These are phyloP conservation scores for Vanrija humicola DNA, from an alignment of 1,284 basidiomycete species.

Conservation along the genomic window DNA sequence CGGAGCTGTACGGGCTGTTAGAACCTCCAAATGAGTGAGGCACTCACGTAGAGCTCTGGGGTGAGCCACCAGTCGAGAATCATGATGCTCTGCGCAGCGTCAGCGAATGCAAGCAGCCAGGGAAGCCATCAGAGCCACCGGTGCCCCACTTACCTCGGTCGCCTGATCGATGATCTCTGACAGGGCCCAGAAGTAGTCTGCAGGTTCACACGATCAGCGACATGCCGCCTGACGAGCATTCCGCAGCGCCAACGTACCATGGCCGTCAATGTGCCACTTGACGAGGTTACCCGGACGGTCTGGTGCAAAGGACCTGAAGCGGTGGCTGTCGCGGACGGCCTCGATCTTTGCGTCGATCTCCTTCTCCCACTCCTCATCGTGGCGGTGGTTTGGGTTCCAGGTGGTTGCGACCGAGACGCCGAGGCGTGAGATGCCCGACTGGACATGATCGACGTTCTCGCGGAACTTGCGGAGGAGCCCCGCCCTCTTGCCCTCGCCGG, in stretches of 20 bases:
- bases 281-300: constrained; percentile 66
- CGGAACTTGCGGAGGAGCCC: constrained; percentile 29
- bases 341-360: constrained; percentile 61
- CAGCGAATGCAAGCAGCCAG: not conserved
- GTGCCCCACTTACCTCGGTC: constrained; percentile 30
- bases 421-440: constrained; percentile 32
- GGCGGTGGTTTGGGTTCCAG: constrained; percentile 56
- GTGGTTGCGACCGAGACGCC: constrained; percentile 40
- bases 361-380: constrained; percentile 64
- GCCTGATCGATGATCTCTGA: constrained; percentile 74
- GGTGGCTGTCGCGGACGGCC: constrained; percentile 71
- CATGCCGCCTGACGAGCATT: not conserved
- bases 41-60: constrained; percentile 68
- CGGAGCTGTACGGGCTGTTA: constrained; percentile 55
- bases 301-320: constrained; percentile 77
- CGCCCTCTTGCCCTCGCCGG: constrained; percentile 22
- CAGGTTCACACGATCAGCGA: not conserved
- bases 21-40: not conserved
- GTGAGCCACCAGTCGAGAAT: constrained; percentile 77
- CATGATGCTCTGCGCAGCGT: constrained; percentile 59
- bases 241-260: constrained; percentile 49
- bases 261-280: constrained; percentile 88
- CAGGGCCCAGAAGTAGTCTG: constrained; percentile 85
- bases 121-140: not conserved
- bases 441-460: constrained; percentile 35